A percentile compares a stretch with the other conserved stretches of the same genome.
phyloP scores from a whole-genome alignment of 352 stramenopile species.

The Pythium coloratum region DNA sequence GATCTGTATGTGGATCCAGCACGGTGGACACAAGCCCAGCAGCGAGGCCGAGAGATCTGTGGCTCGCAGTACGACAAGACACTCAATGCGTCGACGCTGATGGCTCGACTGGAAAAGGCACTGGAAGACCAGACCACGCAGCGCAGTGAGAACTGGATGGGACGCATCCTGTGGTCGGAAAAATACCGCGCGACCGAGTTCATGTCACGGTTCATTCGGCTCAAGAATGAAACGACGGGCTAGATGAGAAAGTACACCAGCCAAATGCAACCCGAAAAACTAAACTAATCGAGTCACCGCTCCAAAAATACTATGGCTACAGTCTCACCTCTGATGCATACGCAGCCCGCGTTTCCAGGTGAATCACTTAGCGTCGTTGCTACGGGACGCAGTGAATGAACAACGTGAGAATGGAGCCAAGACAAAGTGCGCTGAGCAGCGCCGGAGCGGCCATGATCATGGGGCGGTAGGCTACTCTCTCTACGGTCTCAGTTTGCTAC shows the following conservation, averaged over 20 bases:
- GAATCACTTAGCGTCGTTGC: neutral
- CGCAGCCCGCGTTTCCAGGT: neutral
- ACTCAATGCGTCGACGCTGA: slow-evolving; percentile 48
- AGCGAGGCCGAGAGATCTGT: slow-evolving; percentile 34
- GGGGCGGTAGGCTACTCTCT: slow-evolving; percentile 36
- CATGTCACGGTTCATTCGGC: slow-evolving; percentile 81
- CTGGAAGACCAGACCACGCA: slow-evolving; percentile 30
- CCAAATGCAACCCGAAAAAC: neutral
- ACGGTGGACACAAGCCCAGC: slow-evolving; percentile 40
- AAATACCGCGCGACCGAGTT: slow-evolving; percentile 82
- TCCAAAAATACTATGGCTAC: slow-evolving; percentile 4
- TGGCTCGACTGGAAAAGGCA: slow-evolving; percentile 49
- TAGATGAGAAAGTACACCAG: neutral
- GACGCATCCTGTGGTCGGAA: slow-evolving; percentile 81
- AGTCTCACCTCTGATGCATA: neutral
- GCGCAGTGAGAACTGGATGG: slow-evolving; percentile 64
- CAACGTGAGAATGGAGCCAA: slow-evolving; percentile 43
- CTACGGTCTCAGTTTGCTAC: neutral
- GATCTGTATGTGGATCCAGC: slow-evolving; percentile 44
- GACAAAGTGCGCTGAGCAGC: slow-evolving; percentile 52
- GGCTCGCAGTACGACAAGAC: slow-evolving; percentile 45
- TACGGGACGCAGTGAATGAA: neutral
- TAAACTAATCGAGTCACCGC: neutral
- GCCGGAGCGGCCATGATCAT: slow-evolving; percentile 72
- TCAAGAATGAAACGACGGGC: slow-evolving; percentile 50